Conservation (phyloP, 345 rosid species). For the Eucalyptus pauciflora region DNA sequence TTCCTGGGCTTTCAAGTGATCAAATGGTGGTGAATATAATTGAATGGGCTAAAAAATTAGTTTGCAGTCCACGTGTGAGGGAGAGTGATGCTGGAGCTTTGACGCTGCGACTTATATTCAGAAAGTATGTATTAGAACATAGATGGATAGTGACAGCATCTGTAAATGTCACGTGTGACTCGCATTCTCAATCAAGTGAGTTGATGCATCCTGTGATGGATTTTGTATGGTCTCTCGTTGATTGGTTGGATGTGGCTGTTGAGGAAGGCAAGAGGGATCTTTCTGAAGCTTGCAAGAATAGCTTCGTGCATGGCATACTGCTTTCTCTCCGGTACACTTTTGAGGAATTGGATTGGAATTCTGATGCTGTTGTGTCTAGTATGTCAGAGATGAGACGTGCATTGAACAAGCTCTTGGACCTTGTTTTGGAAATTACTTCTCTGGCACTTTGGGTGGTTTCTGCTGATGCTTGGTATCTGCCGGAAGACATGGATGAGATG, state of each 20-base stretch:
- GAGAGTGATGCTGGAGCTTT: constrained; percentile 98
- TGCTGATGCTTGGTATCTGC: constrained; percentile 86
- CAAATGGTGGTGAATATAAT: constrained; percentile 57
- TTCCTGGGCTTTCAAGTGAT: constrained; percentile 76
- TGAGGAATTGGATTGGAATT: constrained; percentile 92
- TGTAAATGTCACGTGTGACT: constrained; percentile 30
- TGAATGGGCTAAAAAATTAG: constrained; percentile 76
- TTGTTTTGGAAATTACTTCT: constrained; percentile 73
- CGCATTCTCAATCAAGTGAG: constrained; percentile 14
- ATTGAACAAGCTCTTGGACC: constrained; percentile 62
- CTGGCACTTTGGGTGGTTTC: constrained; percentile 96
- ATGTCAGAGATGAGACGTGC: constrained; percentile 58
- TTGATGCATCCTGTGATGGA: constrained; percentile 48
- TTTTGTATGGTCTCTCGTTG: constrained; percentile 57
- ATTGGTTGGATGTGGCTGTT: constrained; percentile 68
- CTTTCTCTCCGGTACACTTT: constrained; percentile 85
- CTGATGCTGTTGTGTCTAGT: constrained; percentile 43
- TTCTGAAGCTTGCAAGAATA: constrained; percentile 70
- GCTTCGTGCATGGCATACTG: constrained; percentile 91
- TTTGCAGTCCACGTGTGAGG: constrained; percentile 94
- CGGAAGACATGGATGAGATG: constrained; percentile 82
- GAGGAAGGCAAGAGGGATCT: constrained; percentile 79
- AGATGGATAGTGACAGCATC: constrained; percentile 70
- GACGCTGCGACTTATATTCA: constrained; percentile 69
- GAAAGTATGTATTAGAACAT: constrained; percentile 82